Percentiles rank a stretch among this genome's conserved stretches.
These are phyloP conservation scores for Ophiostoma himal-ulmi DNA, from an alignment of 2,329 filamentous ascomycete species.

Conservation along the genomic window DNA sequence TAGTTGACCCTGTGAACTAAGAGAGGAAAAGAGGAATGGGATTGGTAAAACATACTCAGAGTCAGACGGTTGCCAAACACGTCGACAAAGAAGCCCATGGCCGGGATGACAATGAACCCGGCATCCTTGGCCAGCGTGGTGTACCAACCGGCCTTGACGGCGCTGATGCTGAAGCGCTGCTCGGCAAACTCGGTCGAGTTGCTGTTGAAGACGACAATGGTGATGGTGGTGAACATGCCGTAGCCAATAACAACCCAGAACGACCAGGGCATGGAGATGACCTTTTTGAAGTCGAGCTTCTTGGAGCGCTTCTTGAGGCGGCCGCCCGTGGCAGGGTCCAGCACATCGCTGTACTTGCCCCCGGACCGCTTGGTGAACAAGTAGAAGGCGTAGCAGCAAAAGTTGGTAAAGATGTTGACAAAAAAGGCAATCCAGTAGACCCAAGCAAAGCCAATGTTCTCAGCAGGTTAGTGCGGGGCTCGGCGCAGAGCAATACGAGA, in stretches of 20 bases:
- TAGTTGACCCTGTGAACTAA: constrained; percentile 34
- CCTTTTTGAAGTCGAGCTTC: constrained; percentile 50
- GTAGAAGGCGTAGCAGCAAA: constrained; percentile 24
- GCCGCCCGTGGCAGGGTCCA: constrained; percentile 54
- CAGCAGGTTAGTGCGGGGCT: constrained; percentile 52
- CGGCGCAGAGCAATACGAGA: too few relatives aligned
- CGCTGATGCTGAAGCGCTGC: constrained; percentile 50
- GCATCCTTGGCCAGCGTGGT: constrained; percentile 50
- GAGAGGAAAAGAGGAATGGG: constrained; percentile 23
- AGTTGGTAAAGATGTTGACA: constrained; percentile 49
- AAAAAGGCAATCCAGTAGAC: constrained; percentile 58
- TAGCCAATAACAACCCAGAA: constrained; percentile 49
- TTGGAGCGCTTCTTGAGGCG: constrained; percentile 54
- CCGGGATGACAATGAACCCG: constrained; percentile 53
- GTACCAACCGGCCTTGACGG: constrained; percentile 56
- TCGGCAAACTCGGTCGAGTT: constrained; percentile 58
- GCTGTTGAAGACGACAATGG: constrained; percentile 38
- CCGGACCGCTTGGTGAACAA: constrained; percentile 32
- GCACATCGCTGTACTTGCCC: constrained; percentile 32
- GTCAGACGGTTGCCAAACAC: constrained; percentile 32
- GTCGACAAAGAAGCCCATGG: constrained; percentile 38
- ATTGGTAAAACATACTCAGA: not conserved
- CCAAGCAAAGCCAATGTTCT: constrained; percentile 39
- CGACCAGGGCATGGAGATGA: constrained; percentile 53
- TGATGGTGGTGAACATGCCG: constrained; percentile 18